Evolutionary conservation across 148 eudicot species (phyloP).

Genomic region (Spergularia marina): DNA sequence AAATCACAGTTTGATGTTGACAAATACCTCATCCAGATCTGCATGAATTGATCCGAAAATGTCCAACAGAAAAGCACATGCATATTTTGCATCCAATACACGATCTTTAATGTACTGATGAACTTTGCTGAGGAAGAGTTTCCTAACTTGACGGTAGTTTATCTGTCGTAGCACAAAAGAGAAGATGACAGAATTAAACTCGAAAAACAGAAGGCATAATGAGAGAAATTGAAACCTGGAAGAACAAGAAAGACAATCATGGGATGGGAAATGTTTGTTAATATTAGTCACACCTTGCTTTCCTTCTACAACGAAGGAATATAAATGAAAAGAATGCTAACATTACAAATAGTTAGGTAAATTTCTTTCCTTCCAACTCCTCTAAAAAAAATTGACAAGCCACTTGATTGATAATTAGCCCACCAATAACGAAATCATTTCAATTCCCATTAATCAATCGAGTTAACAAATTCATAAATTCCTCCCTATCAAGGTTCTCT

Average conservation of each 20-base stretch:
- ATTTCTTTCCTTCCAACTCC: neutral
- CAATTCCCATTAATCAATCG: neutral
- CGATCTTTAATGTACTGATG: constrained; percentile 93
- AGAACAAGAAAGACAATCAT: neutral
- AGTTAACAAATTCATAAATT: neutral
- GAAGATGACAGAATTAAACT: constrained; percentile 5
- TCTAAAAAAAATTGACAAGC: neutral
- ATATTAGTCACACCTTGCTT: neutral
- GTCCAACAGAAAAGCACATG: constrained; percentile 81
- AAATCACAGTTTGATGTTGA: constrained; percentile 2
- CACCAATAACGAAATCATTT: neutral
- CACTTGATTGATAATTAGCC: neutral
- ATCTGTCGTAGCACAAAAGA: constrained; percentile 38
- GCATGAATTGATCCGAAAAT: constrained; percentile 46
- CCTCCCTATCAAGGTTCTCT: neutral
- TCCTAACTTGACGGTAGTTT: constrained; percentile 73
- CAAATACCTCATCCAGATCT: constrained; percentile 69
- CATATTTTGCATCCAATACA: constrained; percentile 85
- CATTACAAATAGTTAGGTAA: neutral
- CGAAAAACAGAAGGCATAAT: neutral
- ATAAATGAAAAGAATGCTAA: neutral
- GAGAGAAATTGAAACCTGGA: neutral
- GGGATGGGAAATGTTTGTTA: neutral
- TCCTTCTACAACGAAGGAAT: neutral
- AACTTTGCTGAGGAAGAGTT: constrained; percentile 67